Evolutionary conservation across 331 rosid genomes (phyloP), one percentile per base, ranked within the genome.

Genomic region (Cydonia oblonga): DNA sequence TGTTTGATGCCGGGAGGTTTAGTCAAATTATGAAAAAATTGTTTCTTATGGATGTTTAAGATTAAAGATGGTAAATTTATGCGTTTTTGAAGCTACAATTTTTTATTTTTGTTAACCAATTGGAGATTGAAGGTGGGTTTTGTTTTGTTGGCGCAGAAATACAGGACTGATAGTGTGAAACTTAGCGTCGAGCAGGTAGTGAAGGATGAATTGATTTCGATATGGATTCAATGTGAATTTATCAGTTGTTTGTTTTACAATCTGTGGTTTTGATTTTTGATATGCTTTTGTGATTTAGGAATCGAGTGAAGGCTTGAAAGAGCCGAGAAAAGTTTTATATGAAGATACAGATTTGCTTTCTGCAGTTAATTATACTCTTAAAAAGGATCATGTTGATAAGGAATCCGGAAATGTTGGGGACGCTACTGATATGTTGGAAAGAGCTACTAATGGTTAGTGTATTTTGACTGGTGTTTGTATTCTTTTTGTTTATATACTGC

Each of bases 241-340:
- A 11, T 70, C 19, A 25, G 56, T 19, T 35, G 30, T 3, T 33
- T 26, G 44, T 61, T 22, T n/a, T 23, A 11, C 19, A 32, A 28
- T 10, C 80, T 62, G 23, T 64, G 66, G 24, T 51, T 66, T 51
- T 44, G 30, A 46, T 64, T 64, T 52, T 28, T 13, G 44, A 13
- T 49, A 3, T 22, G 4, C 49, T 64, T 51, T 80, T 75, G 58
- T 70, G 54, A 35, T 78, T 70, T 75, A 96, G 97, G 96, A 87
- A 83, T 81, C 75, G 0, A 76, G 82, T 4, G 91, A 84, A 77
- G 92, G 81, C 65, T 82, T 91, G 86, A 89, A 85, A 78, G 97
- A 81, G 83, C 96, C 97, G 7, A 84, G 82, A 71, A 82, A 89
- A 64, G 78, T 93, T 82, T 90, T 90, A 81, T 96, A 85, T 63